A percentile compares a stretch with the other conserved stretches of the same genome.
phyloP scores from a whole-genome alignment of 2,329 filamentous ascomycete species.

The Fusarium oxysporum region DNA sequence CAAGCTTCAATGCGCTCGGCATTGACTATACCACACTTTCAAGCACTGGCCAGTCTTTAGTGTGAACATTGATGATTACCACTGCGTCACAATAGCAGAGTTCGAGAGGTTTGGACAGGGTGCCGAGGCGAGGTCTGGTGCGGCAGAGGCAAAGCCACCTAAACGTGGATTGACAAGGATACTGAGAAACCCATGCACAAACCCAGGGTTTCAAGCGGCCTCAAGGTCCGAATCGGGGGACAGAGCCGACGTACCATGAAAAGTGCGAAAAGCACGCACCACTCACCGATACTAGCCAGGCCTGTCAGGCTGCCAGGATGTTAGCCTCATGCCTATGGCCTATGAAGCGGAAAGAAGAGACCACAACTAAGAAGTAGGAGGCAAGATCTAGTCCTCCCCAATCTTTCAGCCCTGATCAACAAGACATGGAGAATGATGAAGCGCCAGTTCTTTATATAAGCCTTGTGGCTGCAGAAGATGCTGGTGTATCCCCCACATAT shows the following conservation, averaged over 20 bases:
- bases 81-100: constrained; percentile 7
- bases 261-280: constrained; percentile 37
- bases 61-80: constrained; percentile 39
- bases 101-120: constrained; percentile 24
- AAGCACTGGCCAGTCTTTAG: constrained; percentile 20
- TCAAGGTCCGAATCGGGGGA: constrained; percentile 40
- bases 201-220: constrained; percentile 32
- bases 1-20: constrained; percentile 18
- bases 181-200: constrained; percentile 29
- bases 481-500: constrained; percentile 30
- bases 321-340: constrained; percentile 26
- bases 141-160: constrained; percentile 24
- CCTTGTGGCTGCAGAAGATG: constrained; percentile 27
- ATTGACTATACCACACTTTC: constrained; percentile 21
- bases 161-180: constrained; percentile 37
- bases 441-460: constrained; percentile 24
- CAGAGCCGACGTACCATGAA: constrained; percentile 30
- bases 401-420: constrained; percentile 15
- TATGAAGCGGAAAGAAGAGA: constrained; percentile 6
- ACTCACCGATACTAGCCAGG: constrained; percentile 32
- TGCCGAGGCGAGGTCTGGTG: constrained; percentile 36
- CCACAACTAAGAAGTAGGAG: background rate
- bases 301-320: constrained; percentile 20
- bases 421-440: constrained; percentile 16
- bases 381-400: constrained; percentile 4